Percentiles rank a stretch among this genome's conserved stretches.
Conservation (phyloP, 768 basidiomycete species). For the Lactarius sp. region DNA sequence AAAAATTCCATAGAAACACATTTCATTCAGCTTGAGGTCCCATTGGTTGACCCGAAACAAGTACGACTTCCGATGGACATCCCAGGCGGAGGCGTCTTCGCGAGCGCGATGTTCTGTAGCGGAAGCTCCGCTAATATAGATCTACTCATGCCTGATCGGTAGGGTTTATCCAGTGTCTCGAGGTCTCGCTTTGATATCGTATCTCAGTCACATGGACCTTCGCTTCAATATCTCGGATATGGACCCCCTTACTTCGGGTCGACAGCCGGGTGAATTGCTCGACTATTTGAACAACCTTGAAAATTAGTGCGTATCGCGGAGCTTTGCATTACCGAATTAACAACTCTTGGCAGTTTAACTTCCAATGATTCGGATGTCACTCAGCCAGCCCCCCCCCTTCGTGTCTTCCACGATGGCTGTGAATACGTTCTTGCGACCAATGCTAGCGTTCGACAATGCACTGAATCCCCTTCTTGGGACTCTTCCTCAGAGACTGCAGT, state of each 20-base stretch:
- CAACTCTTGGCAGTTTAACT: constrained; percentile 34
- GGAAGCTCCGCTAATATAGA: constrained; percentile 16
- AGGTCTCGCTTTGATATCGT: not conserved
- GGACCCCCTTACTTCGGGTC: constrained; percentile 27
- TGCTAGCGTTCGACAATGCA: constrained; percentile 45
- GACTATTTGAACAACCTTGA: constrained; percentile 39
- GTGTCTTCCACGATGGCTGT: constrained; percentile 34
- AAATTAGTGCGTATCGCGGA: constrained; percentile 39
- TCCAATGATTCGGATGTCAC: constrained; percentile 28
- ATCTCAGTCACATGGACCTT: constrained; percentile 41
- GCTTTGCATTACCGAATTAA: constrained; percentile 7
- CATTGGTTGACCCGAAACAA: constrained; percentile 12
- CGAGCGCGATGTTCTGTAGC: not conserved
- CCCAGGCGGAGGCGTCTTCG: not conserved
- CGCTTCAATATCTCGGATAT: constrained; percentile 42
- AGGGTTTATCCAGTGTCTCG: not conserved
- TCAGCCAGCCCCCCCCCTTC: constrained; percentile 48
- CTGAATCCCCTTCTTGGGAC: constrained; percentile 28
- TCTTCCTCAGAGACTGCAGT: constrained; percentile 23
- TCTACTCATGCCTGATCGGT: constrained; percentile 24
- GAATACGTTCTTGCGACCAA: constrained; percentile 46
- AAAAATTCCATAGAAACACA: not conserved
- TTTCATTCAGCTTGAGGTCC: constrained; percentile 21
- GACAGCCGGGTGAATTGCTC: constrained; percentile 41
- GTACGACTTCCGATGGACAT: not conserved